phyloP scores from a whole-genome alignment of 805 yeast genomes.

The Zygosaccharomyces gambellarensis region DNA sequence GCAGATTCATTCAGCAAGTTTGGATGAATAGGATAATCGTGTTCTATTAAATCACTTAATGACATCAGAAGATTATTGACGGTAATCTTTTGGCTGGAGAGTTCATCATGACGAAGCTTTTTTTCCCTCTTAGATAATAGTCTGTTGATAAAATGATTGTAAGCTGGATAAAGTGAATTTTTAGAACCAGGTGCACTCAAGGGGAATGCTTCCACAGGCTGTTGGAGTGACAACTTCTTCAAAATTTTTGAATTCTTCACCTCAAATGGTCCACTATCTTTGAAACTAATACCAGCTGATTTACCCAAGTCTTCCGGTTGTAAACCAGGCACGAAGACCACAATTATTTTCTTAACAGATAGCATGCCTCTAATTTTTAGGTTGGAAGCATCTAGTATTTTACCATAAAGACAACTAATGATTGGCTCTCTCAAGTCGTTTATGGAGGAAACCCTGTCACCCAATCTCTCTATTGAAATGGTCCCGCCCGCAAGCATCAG shows the following conservation, averaged over 20 bases:
- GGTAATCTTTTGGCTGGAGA: constrained; percentile 35
- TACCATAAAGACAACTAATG: not conserved
- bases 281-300: constrained; percentile 16
- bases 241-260: constrained; percentile 8
- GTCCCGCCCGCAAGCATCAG: not conserved
- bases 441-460: not conserved
- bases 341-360: constrained; percentile 50
- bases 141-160: constrained; percentile 51
- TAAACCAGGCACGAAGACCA: constrained; percentile 64
- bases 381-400: not conserved
- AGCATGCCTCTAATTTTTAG: constrained; percentile 4
- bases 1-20: constrained; percentile 17
- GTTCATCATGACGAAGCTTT: constrained; percentile 33
- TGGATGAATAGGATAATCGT: constrained; percentile 61
- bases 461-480: not conserved
- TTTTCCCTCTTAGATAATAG: constrained; percentile 56
- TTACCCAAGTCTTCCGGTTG: constrained; percentile 39
- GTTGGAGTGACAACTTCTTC: not conserved
- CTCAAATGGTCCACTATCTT: constrained; percentile 9
- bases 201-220: constrained; percentile 38
- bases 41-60: constrained; percentile 42
- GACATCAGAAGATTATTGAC: constrained; percentile 52
- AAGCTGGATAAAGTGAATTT: constrained; percentile 49
- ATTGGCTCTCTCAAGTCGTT: constrained; percentile 2
- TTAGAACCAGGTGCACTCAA: constrained; percentile 63